Conservation (phyloP, 2,329 filamentous ascomycete genomes). For the Talaromyces sp. region DNA sequence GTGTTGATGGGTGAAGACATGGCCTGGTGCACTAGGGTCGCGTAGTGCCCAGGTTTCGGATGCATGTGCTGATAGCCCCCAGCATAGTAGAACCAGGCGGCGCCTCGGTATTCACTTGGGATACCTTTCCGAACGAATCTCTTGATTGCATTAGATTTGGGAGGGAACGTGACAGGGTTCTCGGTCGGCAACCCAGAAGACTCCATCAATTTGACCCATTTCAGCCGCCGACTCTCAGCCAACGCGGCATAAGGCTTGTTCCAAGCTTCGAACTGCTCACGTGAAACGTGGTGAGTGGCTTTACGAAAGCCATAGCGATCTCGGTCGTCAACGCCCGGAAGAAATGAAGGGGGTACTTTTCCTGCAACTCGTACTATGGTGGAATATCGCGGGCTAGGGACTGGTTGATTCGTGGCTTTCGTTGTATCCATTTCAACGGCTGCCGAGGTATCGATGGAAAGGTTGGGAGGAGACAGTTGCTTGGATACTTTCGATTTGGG, state of each 20-base stretch:
- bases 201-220: conserved; percentile 76
- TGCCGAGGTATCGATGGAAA: conserved; percentile 10
- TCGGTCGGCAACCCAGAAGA: conserved; percentile 71
- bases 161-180: conserved; percentile 72
- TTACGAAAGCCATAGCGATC: conserved; percentile 95
- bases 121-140: conserved; percentile 90
- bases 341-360: conserved; percentile 38
- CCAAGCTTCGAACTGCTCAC: conserved; percentile 80
- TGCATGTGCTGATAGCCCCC: conserved; percentile 76
- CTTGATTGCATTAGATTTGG: conserved; percentile 77
- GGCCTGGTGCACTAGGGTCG: conserved; percentile 63
- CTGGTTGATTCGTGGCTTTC: conserved; percentile 19
- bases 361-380: conserved; percentile 33
- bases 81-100: conserved; percentile 95
- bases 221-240: conserved; percentile 68
- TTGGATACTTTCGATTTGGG: conserved; percentile 16
- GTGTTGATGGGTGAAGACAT: conserved; percentile 64
- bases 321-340: conserved; percentile 44
- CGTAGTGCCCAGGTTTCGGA: conserved; percentile 74
- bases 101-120: conserved; percentile 88
- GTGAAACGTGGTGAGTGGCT: conserved; percentile 71
- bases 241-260: conserved; percentile 71
- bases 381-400: conserved; percentile 24
- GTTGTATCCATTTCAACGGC: conserved; percentile 1
- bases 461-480: conserved; percentile 10